A percentile compares a stretch with the other conserved stretches of the same genome.
phyloP scores from a whole-genome alignment of 2,329 filamentous ascomycete species.

The Paecilomyces fulvus region DNA sequence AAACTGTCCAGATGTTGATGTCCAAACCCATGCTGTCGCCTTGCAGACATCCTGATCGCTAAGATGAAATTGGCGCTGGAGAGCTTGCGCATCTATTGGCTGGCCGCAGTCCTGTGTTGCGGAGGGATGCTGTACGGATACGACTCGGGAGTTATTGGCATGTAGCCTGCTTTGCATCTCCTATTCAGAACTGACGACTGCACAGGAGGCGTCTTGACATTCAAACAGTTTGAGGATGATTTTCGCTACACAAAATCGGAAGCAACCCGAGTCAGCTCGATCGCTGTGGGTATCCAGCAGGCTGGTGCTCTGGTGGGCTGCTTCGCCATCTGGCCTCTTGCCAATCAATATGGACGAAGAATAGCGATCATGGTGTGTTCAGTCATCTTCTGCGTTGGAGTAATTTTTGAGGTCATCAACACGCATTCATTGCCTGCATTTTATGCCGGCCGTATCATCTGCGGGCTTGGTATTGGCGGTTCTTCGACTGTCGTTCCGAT shows the following conservation, averaged over 20 bases:
- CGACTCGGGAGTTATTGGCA: constrained; percentile 38
- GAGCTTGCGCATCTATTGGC: constrained; percentile 43
- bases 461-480: constrained; percentile 42
- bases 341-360: constrained; percentile 39
- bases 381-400: constrained; percentile 38
- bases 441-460: constrained; percentile 41
- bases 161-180: constrained; percentile 2
- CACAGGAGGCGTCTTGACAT: constrained; percentile 39
- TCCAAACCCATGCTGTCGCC: neutral
- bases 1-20: neutral
- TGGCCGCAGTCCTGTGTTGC: constrained; percentile 44
- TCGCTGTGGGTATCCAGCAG: constrained; percentile 45
- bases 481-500: constrained; percentile 38
- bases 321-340: constrained; percentile 42
- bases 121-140: constrained; percentile 40
- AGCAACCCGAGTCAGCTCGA: constrained; percentile 38
- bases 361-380: constrained; percentile 39
- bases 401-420: constrained; percentile 41
- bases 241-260: constrained; percentile 33
- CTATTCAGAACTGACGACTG: neutral
- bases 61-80: constrained; percentile 18
- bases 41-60: neutral
- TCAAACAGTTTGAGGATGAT: constrained; percentile 36
- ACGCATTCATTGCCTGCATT: constrained; percentile 37
- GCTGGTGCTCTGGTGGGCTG: constrained; percentile 46